Percentiles rank a stretch among this genome's conserved stretches.
Conservation (phyloP, 768 basidiomycete species). For the Calocybe indica region DNA sequence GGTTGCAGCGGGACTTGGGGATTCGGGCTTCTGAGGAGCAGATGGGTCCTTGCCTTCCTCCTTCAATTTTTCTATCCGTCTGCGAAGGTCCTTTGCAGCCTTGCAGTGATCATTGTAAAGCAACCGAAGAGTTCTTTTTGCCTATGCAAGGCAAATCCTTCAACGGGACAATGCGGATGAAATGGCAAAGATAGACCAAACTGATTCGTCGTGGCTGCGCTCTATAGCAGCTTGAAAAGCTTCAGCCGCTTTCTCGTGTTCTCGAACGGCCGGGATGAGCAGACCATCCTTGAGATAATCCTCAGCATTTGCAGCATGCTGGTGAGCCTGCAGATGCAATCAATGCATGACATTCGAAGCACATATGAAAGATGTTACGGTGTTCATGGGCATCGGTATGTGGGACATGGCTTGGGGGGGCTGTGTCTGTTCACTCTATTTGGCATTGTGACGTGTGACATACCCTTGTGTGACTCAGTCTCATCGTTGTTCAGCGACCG, state of each 20-base stretch:
- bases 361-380: constrained; percentile 26
- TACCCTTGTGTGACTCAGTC: not conserved
- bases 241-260: constrained; percentile 71
- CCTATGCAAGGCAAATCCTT: constrained; percentile 33
- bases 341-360: constrained; percentile 3
- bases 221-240: constrained; percentile 71
- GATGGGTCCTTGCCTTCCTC: constrained; percentile 76
- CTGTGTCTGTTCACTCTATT: too few species aligned
- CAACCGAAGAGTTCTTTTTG: constrained; percentile 72
- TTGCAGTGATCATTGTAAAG: constrained; percentile 71
- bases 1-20: constrained; percentile 16
- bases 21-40: constrained; percentile 56
- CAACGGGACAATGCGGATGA: not conserved
- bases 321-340: constrained; percentile 54
- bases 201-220: constrained; percentile 67
- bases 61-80: constrained; percentile 63
- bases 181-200: constrained; percentile 25
- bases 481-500: not conserved
- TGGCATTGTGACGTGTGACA: not conserved
- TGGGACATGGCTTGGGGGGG: constrained; percentile 6
- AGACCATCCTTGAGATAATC: constrained; percentile 62
- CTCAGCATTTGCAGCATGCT: constrained; percentile 77
- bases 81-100: constrained; percentile 63
- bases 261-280: constrained; percentile 65
- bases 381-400: constrained; percentile 46